Percentiles rank a stretch among this genome's conserved stretches.
Evolutionary conservation across 176 grass and related monocot genomes (phyloP).

Genomic region (Eragrostis nindensis): DNA sequence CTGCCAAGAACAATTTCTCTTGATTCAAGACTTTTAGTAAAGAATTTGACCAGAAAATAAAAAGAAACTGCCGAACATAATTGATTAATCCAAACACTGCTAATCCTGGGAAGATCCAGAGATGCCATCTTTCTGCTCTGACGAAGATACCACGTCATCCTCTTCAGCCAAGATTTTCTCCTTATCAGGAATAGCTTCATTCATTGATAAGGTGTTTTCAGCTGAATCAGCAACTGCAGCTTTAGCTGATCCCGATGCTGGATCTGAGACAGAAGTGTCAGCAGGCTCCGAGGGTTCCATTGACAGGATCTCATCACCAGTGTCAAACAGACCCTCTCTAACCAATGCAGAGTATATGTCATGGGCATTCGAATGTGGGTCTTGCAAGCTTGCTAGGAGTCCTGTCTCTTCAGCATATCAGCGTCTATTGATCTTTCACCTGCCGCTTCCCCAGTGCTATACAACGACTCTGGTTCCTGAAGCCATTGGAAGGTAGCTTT

Average conservation of each 20-base stretch:
- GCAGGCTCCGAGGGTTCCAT: background rate
- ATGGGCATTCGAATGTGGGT: conserved; percentile 18
- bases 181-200: background rate
- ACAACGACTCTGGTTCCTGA: conserved; percentile 38
- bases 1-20: background rate
- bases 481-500: conserved; percentile 17
- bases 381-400: conserved; percentile 37
- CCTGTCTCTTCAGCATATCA: conserved; percentile 38
- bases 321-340: conserved; percentile 61
- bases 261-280: conserved; percentile 11
- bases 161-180: background rate
- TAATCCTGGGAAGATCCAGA: conserved; percentile 1
- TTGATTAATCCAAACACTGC: background rate
- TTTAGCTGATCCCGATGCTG: conserved; percentile 1
- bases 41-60: background rate
- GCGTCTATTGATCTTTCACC: conserved; percentile 27
- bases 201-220: background rate
- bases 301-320: conserved; percentile 42
- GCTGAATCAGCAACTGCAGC: conserved; percentile 12
- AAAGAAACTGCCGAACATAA: background rate
- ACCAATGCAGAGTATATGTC: conserved; percentile 65
- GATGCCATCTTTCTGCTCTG: background rate
- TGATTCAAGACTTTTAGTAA: background rate
- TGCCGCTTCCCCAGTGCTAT: conserved; percentile 20
- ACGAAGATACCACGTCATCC: background rate